A percentile compares a stretch with the other conserved stretches of the same genome.
phyloP scores from a whole-genome alignment of 2,329 filamentous ascomycete species.

The Diaporthe citriasiana region DNA sequence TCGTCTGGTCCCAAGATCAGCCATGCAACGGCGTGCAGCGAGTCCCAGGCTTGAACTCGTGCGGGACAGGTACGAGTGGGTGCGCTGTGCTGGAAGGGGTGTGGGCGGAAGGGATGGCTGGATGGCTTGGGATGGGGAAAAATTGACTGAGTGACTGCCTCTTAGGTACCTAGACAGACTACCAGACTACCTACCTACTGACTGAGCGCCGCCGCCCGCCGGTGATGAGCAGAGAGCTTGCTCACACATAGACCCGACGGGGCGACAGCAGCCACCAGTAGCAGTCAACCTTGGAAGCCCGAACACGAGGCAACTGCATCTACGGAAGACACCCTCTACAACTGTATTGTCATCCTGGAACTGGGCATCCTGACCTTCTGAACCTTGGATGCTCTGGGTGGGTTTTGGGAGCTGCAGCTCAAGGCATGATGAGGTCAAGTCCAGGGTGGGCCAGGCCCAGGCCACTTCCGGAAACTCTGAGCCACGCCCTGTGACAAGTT shows the following conservation, averaged over 20 bases:
- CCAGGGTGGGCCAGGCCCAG: conserved; percentile 12
- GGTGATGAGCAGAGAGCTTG: background rate
- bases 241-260: background rate
- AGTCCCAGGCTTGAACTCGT: conserved; percentile 15
- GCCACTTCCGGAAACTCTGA: conserved; percentile 11
- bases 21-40: conserved; percentile 13
- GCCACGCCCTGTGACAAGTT: conserved; percentile 7
- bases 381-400: background rate
- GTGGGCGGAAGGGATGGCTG: conserved; percentile 10
- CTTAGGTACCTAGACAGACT: no score
- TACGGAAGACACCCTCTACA: background rate
- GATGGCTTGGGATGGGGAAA: background rate
- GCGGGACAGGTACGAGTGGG: conserved; percentile 1
- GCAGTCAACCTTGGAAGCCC: background rate
- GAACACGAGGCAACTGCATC: background rate
- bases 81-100: background rate
- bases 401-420: background rate
- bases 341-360: background rate
- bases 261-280: conserved; percentile 1
- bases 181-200: background rate
- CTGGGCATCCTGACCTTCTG: conserved; percentile 2
- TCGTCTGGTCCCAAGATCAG: conserved; percentile 24
- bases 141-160: background rate
- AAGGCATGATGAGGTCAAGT: conserved; percentile 27
- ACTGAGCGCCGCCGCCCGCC: background rate